Base-by-base conservation (phyloP, 2,329 filamentous ascomycete genomes). In the Bisporella sp. region DNA sequence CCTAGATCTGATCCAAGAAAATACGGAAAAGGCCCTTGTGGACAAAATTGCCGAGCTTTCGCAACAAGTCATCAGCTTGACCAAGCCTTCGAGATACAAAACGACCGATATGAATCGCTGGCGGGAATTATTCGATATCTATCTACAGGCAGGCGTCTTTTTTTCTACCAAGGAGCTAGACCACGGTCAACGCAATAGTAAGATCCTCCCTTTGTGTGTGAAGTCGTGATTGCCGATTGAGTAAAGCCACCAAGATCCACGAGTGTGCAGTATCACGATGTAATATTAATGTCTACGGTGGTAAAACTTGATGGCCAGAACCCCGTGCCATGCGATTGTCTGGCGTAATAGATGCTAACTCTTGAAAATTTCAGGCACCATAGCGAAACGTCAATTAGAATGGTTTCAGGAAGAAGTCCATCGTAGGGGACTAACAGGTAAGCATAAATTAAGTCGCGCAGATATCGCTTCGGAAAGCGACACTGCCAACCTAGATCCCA, bases 91-190 rank as follows among this genome's bases (percentile, higher is more conserved):
- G 29, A 74, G 71, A 48, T 77, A 80, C 21, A 80, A 77, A 54
- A 82, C 74, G 42, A 9, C 35, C n/a, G 86, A 93, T 62, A 69
- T 95, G 29, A 79, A 82, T 48, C 77, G 77, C 37, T 95, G 89
- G 89, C 80, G 89, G 45, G 77, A 85, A 57, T 83, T 95, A 55
- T 92, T 95, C 60, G 83, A 89, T 53, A 70, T 92, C 0, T 95
- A 95, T 62, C 70, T 91, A 9, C 84, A 93, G 50, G 84, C 85
- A 6, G 79, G 85, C 49, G 76, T 95, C 31, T 95, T 95, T 70
- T 93, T 93, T 65, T 89, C 87, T 1, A 86, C 84, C 0, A 79
- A 81, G 31, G 89, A 95, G 65, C 69, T 70, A 32, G 83, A 88
- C 56, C 82, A 85, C 50, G 86, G 87, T 11, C 74, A 79, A 2